A percentile compares a stretch with the other conserved stretches of the same genome.
Evolutionary conservation across 495 filamentous ascomycete genomes (phyloP).

Genomic region (Hyaloscypha hepaticicola): DNA sequence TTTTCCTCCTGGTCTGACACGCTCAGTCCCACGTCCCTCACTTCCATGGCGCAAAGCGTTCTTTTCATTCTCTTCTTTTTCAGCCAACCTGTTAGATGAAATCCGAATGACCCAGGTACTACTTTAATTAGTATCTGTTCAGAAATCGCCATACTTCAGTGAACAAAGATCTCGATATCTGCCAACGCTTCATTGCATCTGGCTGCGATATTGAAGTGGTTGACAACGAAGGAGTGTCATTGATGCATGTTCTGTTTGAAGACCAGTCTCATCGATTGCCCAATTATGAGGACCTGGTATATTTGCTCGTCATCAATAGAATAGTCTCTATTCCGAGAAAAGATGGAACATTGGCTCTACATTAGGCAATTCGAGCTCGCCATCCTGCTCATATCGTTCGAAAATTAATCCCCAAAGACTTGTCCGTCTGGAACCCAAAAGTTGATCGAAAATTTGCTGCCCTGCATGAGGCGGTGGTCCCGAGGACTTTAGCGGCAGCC

Average conservation of each 20-base stretch:
- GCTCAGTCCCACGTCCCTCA: no score
- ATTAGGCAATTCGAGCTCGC: background rate
- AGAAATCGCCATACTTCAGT: no score
- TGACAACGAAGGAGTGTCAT: background rate
- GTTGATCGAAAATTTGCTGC: background rate
- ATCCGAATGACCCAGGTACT: no score
- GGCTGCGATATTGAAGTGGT: constrained; percentile 2
- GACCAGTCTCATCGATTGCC: background rate
- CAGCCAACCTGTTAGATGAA: no score
- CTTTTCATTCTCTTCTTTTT: no score
- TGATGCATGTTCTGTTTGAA: background rate
- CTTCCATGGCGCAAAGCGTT: no score
- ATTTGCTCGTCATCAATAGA: background rate
- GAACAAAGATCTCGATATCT: constrained; percentile 5
- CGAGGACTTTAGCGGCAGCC: background rate
- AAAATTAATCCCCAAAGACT: background rate
- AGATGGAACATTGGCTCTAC: constrained; percentile 1
- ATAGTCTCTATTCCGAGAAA: background rate
- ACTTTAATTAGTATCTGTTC: no score
- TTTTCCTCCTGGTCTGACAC: no score
- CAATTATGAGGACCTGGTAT: background rate
- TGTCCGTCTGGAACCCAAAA: constrained; percentile 4
- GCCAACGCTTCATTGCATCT: background rate
- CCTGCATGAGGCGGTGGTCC: constrained; percentile 2
- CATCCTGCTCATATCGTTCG: background rate